Conservation (phyloP, 176 grass and related monocot genomes). For the Chrysopogon serrulatus region DNA sequence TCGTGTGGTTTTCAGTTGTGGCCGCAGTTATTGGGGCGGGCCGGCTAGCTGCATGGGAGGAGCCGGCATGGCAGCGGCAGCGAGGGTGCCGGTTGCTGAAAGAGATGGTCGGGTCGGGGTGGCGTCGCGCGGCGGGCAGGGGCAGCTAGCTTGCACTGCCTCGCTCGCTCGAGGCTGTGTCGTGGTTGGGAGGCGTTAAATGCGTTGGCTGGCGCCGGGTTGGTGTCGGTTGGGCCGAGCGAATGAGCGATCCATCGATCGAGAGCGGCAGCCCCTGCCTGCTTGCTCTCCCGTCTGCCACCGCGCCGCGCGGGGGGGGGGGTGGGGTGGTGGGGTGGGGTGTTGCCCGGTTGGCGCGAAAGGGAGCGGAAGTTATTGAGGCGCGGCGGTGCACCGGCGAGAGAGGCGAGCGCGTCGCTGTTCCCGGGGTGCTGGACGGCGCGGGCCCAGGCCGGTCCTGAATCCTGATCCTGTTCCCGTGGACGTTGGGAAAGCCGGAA, state of each 20-base stretch:
- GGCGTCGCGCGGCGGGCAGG: conserved; percentile 1
- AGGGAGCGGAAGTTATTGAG: conserved; percentile 19
- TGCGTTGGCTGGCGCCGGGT: conserved; percentile 40
- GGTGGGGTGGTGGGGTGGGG: no score
- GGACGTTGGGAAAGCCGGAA: no score
- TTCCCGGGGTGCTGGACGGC: neutral
- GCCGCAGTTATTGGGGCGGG: no score
- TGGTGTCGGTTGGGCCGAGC: conserved; percentile 27
- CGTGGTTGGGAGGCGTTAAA: conserved; percentile 55
- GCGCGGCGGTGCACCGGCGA: neutral
- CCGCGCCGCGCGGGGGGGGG: neutral
- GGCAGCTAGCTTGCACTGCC: neutral
- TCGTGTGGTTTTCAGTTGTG: no score
- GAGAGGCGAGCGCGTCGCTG: conserved; percentile 13
- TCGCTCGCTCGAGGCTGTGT: neutral
- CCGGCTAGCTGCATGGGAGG: no score
- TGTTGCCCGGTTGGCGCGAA: conserved; percentile 29
- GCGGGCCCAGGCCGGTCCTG: no score
- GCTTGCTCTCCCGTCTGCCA: neutral
- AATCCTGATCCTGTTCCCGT: no score
- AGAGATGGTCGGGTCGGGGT: neutral
- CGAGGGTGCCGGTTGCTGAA: neutral
- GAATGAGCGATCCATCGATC: neutral
- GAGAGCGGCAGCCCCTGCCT: neutral
- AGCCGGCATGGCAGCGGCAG: no score